Evolutionary conservation across 2,329 filamentous ascomycete species (phyloP).

Genomic region (Ophiostoma triangulosporum): DNA sequence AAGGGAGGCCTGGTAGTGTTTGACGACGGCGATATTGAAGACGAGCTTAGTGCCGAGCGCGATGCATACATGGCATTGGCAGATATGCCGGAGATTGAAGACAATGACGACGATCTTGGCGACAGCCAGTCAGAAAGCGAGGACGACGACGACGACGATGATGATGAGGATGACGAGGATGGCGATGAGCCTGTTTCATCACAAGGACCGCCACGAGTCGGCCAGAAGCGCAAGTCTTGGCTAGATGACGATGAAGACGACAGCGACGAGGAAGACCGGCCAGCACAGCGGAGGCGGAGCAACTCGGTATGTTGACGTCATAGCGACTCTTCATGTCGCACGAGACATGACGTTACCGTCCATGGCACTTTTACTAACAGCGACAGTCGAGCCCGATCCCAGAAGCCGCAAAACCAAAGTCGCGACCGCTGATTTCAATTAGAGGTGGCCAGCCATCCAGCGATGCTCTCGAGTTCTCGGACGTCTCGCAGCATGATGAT

Average conservation of each 20-base stretch:
- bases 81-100: conserved; percentile 81
- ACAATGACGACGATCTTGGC: conserved; percentile 40
- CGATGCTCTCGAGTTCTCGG: conserved; percentile 39
- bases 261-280: conserved; percentile 60
- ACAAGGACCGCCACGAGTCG: neutral
- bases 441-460: conserved; percentile 33
- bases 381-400: conserved; percentile 51
- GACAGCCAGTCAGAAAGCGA: conserved; percentile 69
- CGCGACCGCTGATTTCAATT: conserved; percentile 45
- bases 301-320: conserved; percentile 54
- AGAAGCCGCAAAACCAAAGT: conserved; percentile 48
- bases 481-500: conserved; percentile 36
- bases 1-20: conserved; percentile 85
- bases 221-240: conserved; percentile 58
- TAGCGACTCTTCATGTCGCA: neutral
- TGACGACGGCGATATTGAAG: conserved; percentile 90
- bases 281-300: conserved; percentile 68
- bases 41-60: conserved; percentile 59
- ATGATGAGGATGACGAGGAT: conserved; percentile 36
- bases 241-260: conserved; percentile 58
- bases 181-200: neutral
- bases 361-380: neutral
- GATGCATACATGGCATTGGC: conserved; percentile 75
- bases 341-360: neutral
- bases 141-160: conserved; percentile 41